Evolutionary conservation across 331 rosid species (phyloP).

Genomic region (Rosa hybrid): DNA sequence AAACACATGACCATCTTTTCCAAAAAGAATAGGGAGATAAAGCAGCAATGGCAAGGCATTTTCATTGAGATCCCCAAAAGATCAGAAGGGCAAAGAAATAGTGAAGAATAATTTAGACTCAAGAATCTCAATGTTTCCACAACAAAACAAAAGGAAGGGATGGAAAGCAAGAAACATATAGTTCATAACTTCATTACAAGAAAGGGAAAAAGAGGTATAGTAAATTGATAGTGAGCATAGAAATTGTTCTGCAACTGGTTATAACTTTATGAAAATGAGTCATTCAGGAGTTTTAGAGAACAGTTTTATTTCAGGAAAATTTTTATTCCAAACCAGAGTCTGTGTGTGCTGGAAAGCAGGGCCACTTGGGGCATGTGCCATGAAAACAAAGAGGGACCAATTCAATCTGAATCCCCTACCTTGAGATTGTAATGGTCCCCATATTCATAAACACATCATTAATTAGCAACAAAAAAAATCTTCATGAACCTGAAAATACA

Average conservation of each 20-base stretch:
- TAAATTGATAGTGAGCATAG: constrained; percentile 1
- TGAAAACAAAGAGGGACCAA: constrained; percentile 32
- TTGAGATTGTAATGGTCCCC: constrained; percentile 35
- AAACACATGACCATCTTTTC: constrained; percentile 38
- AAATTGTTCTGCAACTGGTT: neutral
- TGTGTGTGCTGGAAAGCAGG: constrained; percentile 34
- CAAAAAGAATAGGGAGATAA: constrained; percentile 34
- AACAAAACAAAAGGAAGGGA: constrained; percentile 37
- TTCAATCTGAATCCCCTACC: constrained; percentile 36
- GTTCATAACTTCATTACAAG: neutral
- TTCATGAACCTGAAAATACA: neutral
- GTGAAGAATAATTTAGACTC: constrained; percentile 25
- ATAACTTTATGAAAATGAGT: neutral
- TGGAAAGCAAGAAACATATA: constrained; percentile 5
- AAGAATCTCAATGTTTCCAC: constrained; percentile 41
- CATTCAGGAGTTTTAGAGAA: constrained; percentile 34
- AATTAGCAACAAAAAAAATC: constrained; percentile 6
- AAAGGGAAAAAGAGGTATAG: constrained; percentile 12
- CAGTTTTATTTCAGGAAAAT: constrained; percentile 25
- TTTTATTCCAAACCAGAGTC: constrained; percentile 32
- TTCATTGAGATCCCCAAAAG: constrained; percentile 31
- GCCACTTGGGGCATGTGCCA: constrained; percentile 29
- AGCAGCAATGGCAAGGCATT: constrained; percentile 38
- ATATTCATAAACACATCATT: constrained; percentile 38
- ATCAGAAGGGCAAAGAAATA: constrained; percentile 8